These are phyloP conservation scores for Austroboletus niveus DNA, from an alignment of 1,284 basidiomycete species.

Conservation along the genomic window DNA sequence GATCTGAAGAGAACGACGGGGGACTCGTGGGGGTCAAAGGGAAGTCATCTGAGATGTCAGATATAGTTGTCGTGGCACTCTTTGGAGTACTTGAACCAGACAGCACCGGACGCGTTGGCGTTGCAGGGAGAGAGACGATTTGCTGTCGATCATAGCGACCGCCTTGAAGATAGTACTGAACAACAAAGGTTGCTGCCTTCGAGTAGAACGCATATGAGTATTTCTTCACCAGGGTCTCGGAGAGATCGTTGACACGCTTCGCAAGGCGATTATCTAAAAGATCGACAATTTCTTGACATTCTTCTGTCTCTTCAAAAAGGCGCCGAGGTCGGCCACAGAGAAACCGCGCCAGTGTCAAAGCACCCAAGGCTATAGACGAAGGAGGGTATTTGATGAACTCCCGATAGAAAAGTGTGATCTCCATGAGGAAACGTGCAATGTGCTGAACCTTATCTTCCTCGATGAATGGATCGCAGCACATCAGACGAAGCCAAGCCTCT, in stretches of 20 bases:
- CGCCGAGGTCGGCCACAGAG: conserved; percentile 78
- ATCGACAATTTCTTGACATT: conserved; percentile 76
- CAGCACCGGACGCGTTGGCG: conserved; percentile 56
- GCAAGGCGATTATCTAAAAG: conserved; percentile 84
- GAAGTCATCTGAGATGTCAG: conserved; percentile 78
- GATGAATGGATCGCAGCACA: conserved; percentile 66
- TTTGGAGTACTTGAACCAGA: conserved; percentile 66
- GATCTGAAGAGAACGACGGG: conserved; percentile 49
- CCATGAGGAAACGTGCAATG: conserved; percentile 96
- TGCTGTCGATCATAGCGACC: conserved; percentile 60
- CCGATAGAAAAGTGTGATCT: conserved; percentile 95
- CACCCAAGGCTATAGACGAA: conserved; percentile 84
- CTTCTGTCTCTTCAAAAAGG: conserved; percentile 77
- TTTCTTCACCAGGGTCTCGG: conserved; percentile 94
- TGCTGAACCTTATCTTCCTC: conserved; percentile 92
- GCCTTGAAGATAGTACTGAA: conserved; percentile 88
- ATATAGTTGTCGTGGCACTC: conserved; percentile 68
- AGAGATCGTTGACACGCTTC: conserved; percentile 85
- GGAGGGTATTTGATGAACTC: conserved; percentile 89
- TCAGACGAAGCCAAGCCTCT: conserved; percentile 91
- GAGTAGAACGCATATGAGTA: conserved; percentile 96
- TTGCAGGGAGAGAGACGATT: conserved; percentile 59
- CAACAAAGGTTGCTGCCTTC: conserved; percentile 87
- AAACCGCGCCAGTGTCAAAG: conserved; percentile 86
- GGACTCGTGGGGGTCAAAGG: conserved; percentile 77